phyloP scores from a whole-genome alignment of 192 early-diverging fungal species.

The Chytriomyces sp. region DNA sequence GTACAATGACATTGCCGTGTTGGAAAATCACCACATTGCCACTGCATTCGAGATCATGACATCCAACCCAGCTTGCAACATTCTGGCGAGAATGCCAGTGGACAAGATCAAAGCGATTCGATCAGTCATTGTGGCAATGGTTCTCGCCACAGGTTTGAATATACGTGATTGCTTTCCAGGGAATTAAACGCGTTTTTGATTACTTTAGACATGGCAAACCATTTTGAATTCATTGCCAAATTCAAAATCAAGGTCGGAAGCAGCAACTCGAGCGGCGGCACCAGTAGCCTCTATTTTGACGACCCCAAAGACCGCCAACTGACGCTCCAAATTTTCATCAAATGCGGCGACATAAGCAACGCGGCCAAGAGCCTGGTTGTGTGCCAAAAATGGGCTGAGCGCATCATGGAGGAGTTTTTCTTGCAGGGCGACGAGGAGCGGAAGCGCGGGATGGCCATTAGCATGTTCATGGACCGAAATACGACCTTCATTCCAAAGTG shows the following conservation, averaged over 20 bases:
- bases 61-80: conserved; percentile 45
- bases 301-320: conserved; percentile 51
- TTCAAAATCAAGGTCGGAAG: conserved; percentile 58
- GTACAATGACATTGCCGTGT: conserved; percentile 52
- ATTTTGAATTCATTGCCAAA: conserved; percentile 63
- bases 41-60: conserved; percentile 52
- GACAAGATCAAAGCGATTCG: conserved; percentile 55
- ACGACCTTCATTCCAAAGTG: conserved; percentile 56
- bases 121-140: conserved; percentile 43
- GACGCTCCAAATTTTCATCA: conserved; percentile 58
- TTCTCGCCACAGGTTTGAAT: conserved; percentile 39
- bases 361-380: conserved; percentile 47
- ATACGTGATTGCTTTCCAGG: too few species aligned
- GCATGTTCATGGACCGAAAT: conserved; percentile 45
- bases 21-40: conserved; percentile 60
- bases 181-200: conserved; percentile 37
- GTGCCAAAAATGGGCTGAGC: conserved; percentile 55
- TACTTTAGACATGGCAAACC: conserved; percentile 55
- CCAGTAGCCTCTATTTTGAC: conserved; percentile 43
- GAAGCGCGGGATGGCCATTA: conserved; percentile 38
- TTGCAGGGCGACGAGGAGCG: conserved; percentile 57
- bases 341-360: conserved; percentile 64
- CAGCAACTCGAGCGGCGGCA: not conserved
- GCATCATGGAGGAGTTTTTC: conserved; percentile 67
- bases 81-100: conserved; percentile 42